Percentiles rank a stretch among this genome's conserved stretches.
Conservation (phyloP, 306 rosid species). For the Cicer bijugum region DNA sequence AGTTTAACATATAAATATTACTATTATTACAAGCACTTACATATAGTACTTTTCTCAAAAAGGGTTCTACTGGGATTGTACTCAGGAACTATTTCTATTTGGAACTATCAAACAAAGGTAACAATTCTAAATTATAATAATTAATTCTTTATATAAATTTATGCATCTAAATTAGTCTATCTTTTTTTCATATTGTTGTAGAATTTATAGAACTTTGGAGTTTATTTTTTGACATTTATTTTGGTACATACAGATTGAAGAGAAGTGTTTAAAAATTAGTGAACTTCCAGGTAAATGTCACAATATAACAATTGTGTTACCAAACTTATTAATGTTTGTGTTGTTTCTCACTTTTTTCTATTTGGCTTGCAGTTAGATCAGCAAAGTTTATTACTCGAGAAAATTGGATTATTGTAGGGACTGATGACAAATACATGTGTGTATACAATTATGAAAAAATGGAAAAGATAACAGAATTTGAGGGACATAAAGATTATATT, state of each 20-base stretch:
- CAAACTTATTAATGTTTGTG: background rate
- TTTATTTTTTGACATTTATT: constrained; percentile 34
- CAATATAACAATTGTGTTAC: background rate
- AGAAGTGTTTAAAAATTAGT: constrained; percentile 59
- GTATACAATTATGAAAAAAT: constrained; percentile 49
- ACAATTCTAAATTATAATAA: background rate
- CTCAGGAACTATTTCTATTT: constrained; percentile 66
- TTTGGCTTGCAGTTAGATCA: constrained; percentile 64
- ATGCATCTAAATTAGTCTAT: too few relatives aligned
- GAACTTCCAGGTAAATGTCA: constrained; percentile 63
- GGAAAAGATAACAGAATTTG: constrained; percentile 58
- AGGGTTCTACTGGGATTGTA: constrained; percentile 73
- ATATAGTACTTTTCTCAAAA: constrained; percentile 35
- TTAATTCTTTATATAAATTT: too few relatives aligned
- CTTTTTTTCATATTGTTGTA: background rate
- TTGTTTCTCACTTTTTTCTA: background rate
- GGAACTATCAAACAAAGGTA: constrained; percentile 72
- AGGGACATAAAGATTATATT: constrained; percentile 64
- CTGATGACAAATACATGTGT: constrained; percentile 59
- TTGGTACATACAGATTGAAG: constrained; percentile 50
- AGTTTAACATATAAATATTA: background rate
- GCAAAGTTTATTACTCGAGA: constrained; percentile 61
- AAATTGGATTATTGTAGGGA: constrained; percentile 58
- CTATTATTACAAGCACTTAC: background rate
- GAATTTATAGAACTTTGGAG: background rate